Percentiles rank a stretch among this genome's conserved stretches.
phyloP scores from a whole-genome alignment of 306 rosid species.

The Corylus americana region DNA sequence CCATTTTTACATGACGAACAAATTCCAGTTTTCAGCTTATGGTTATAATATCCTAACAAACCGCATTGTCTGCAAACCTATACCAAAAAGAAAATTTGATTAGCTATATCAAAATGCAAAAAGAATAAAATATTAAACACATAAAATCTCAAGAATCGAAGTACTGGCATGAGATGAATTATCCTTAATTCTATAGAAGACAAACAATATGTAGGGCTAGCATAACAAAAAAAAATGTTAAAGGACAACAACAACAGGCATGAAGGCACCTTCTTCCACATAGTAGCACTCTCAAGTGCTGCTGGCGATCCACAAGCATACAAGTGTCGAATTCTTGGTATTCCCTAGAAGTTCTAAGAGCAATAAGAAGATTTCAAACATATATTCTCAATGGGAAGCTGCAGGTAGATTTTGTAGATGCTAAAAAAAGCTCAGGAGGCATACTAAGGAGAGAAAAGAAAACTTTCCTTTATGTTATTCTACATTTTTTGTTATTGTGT shows the following conservation, averaged over 20 bases:
- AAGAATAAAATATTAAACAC: not conserved
- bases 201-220: not conserved
- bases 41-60: constrained; percentile 83
- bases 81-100: constrained; percentile 14
- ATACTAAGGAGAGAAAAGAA: too few relatives aligned
- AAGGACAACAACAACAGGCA: not conserved
- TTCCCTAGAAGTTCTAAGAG: too few relatives aligned
- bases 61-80: constrained; percentile 88
- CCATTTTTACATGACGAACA: constrained; percentile 90
- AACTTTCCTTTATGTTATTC: too few relatives aligned
- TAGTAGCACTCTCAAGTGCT: too few relatives aligned
- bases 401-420: too few relatives aligned
- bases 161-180: not conserved
- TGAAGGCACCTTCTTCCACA: too few relatives aligned
- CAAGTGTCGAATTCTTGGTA: too few relatives aligned
- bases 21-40: constrained; percentile 68
- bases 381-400: too few relatives aligned
- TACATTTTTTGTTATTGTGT: too few relatives aligned
- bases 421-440: too few relatives aligned
- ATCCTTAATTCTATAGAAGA: not conserved
- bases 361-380: too few relatives aligned
- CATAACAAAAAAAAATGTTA: not conserved
- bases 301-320: too few relatives aligned
- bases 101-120: constrained; percentile 13
- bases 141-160: not conserved